Conservation (phyloP, 371 early-diverging fungal genomes). For the Lichtheimia ramosa region DNA sequence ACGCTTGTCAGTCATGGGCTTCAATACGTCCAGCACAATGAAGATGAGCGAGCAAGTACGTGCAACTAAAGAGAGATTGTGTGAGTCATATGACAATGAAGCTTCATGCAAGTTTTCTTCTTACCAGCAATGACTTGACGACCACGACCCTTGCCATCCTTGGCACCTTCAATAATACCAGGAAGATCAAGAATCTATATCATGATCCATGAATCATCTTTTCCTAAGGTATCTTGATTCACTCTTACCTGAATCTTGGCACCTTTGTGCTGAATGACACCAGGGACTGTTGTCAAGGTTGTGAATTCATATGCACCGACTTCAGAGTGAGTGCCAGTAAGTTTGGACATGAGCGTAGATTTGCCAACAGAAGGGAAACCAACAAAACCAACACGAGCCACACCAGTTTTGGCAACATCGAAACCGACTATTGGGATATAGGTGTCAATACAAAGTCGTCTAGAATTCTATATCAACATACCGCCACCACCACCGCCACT, state of each 20-base stretch:
- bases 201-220: background rate
- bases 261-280: slow-evolving; percentile 96
- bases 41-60: slow-evolving; percentile 94
- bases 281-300: slow-evolving; percentile 98
- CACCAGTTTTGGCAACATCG: slow-evolving; percentile 97
- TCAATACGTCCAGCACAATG: slow-evolving; percentile 95
- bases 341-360: slow-evolving; percentile 94
- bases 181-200: slow-evolving; percentile 67
- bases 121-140: slow-evolving; percentile 84
- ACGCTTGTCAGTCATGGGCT: slow-evolving; percentile 91
- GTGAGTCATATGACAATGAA: background rate
- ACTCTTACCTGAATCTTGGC: slow-evolving; percentile 80
- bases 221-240: background rate
- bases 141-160: slow-evolving; percentile 99
- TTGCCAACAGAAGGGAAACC: slow-evolving; percentile 99
- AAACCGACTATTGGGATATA: slow-evolving; percentile 71
- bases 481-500: slow-evolving; percentile 78
- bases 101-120: slow-evolving; percentile 1
- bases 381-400: slow-evolving; percentile 93
- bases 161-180: slow-evolving; percentile 99
- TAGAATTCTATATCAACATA: background rate
- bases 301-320: slow-evolving; percentile 99
- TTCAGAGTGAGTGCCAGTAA: slow-evolving; percentile 98
- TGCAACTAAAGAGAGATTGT: slow-evolving; percentile 66
- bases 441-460: background rate